These are phyloP conservation scores for Xerocomellus dryophilus DNA, from an alignment of 768 basidiomycete genomes.

Conservation along the genomic window DNA sequence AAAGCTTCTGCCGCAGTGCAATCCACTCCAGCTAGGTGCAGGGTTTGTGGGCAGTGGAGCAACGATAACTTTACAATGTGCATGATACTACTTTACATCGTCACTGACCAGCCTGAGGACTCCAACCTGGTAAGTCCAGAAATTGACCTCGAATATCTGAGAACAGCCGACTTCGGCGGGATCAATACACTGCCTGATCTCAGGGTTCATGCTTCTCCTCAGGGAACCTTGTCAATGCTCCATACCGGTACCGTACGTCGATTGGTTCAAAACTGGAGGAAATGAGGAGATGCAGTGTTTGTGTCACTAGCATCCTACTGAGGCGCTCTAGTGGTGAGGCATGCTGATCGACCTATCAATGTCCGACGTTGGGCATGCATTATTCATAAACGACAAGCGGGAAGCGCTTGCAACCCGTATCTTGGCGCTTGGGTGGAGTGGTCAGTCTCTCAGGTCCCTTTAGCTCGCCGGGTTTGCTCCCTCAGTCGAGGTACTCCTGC, in stretches of 20 bases:
- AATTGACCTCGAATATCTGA: neutral
- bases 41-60: too few relatives aligned
- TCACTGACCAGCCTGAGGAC: too few relatives aligned
- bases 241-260: neutral
- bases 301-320: neutral
- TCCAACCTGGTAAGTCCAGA: too few relatives aligned
- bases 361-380: neutral
- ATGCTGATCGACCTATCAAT: neutral
- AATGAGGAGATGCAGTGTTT: neutral
- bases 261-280: too few relatives aligned
- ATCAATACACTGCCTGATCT: neutral
- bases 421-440: neutral
- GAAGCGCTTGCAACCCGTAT: neutral
- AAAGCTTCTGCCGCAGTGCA: too few relatives aligned
- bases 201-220: neutral
- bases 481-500: neutral
- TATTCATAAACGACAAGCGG: neutral
- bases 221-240: too few relatives aligned
- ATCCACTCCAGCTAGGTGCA: too few relatives aligned
- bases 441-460: neutral
- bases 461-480: neutral
- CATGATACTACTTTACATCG: neutral
- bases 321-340: slow-evolving; percentile 3
- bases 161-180: neutral
- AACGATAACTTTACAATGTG: too few relatives aligned